Percentiles rank a stretch among this genome's conserved stretches.
Evolutionary conservation across 2,329 filamentous ascomycete genomes (phyloP).

Genomic region (Phyllosticta capitalensis): DNA sequence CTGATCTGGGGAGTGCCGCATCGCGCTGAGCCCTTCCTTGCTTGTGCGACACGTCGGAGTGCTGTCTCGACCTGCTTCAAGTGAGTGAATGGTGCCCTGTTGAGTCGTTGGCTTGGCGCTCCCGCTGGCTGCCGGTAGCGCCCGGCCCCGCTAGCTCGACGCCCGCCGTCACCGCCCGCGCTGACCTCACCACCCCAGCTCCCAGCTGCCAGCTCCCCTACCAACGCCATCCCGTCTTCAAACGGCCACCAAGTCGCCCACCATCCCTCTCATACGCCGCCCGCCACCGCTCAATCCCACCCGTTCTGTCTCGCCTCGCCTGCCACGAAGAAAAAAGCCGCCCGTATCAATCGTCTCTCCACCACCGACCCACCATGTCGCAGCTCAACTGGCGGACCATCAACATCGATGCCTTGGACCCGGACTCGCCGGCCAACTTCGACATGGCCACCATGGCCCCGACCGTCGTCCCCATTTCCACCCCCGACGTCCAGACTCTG

Average conservation of each 20-base stretch:
- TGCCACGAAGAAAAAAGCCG: conserved; percentile 8
- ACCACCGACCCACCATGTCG: conserved; percentile 28
- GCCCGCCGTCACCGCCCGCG: conserved; percentile 7
- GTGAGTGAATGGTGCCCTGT: background rate
- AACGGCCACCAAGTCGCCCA: background rate
- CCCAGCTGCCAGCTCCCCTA: background rate
- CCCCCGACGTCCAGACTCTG: conserved; percentile 68
- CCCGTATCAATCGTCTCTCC: conserved; percentile 1
- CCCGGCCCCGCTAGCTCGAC: conserved; percentile 4
- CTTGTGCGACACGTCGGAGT: conserved; percentile 20
- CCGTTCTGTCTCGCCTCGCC: background rate
- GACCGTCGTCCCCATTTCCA: conserved; percentile 61
- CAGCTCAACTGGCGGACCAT: conserved; percentile 69
- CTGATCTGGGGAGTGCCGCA: conserved; percentile 11
- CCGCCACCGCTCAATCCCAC: background rate
- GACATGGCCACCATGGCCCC: conserved; percentile 76
- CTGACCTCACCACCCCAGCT: background rate
- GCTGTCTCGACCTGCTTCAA: background rate
- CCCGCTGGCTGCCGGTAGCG: background rate
- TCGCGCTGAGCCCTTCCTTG: conserved; percentile 26
- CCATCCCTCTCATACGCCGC: conserved; percentile 7
- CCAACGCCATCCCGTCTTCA: background rate
- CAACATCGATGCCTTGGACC: conserved; percentile 85
- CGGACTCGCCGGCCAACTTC: conserved; percentile 87
- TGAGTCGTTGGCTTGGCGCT: background rate